Evolutionary conservation across 2,329 filamentous ascomycete genomes (phyloP), one percentile per base, ranked within the genome.

Genomic region (Pseudogymnoascus sp.): DNA sequence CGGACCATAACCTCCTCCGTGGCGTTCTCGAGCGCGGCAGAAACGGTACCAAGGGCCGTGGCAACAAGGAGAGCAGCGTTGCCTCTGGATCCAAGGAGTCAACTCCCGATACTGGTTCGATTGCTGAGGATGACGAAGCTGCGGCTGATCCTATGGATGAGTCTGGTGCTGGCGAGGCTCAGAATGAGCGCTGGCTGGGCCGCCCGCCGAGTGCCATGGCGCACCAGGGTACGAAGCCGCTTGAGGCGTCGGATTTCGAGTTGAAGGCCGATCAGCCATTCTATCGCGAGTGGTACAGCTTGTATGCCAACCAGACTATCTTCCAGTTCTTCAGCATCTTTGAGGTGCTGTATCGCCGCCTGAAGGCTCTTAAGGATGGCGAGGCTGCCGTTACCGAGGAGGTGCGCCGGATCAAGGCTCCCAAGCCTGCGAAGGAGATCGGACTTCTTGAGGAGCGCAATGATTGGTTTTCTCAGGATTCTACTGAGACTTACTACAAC

Each of bases 321-420:
- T 96, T 92, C 72, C 92, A 94, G 75, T 97, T 99, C 80, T 89
- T 99, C 78, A 90, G 89, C 68, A 87, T 96, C 65, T 94, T 99
- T 73, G 86, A 96, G 71, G 89, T 89, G n/a, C 79, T 99, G 4
- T 97, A 96, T 76, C 85, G 87, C 70, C 87, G 94, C 41, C 81
- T 99, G 12, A 80, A 88, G 65, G 89, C 89, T 64, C 85, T 97
- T 74, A 97, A 97, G 78, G 81, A 87, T 63, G 88, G 88, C 71
- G 89, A 90, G 69, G 81, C 83, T 2, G 84, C 87, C 48, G 92
- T 95, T 8, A 80, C 84, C 58, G 83, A 86, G 68, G 87, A 91
- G 69, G 87, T 97, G 39, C 79, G 82, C 27, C 88, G 91, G 17
- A 85, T 91, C 48, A 87, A 85, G 71, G 81, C 85, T 58, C 81